Base-by-base conservation (phyloP, 768 basidiomycete species). In the Butyriboletus loyo region DNA sequence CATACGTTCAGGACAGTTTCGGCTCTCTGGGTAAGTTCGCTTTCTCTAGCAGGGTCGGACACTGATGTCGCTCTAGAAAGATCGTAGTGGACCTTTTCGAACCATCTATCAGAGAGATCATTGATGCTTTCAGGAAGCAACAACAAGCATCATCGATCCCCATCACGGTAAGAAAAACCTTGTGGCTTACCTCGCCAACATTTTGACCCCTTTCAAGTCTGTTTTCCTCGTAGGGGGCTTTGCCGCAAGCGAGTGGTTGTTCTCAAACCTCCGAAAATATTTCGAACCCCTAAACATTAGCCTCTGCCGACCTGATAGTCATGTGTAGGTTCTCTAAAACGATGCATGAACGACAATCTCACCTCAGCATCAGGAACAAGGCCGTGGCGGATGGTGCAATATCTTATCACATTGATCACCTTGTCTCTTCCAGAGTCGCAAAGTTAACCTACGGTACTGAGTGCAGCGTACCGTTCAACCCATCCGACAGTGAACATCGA, bases 191-290 rank as follows among this genome's bases (percentile, higher is more conserved):
- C 2, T 7, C 11, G 17, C 21, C 49, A 27, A 30, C 17, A 7
- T 15, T 30, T 13, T 49, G 51, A 49, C 15, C 1, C 35, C 0
- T 19, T 46, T 10, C 19, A 38, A 72, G 70, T 66, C 69, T 11
- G 70, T 79, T 22, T 74, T 81, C 48, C 73, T 85, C 1, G 79
- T 83, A 3, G 80, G 81, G 7, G 80, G 79, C 0, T 82, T 82
- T 61, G 75, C 76, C 10, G 76, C 78, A 1, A 81, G 73, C 52
- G 74, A 77, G 39, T 81, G 74, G 72, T 61, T 83, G 17, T 80
- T 76, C 53, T 55, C 65, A 2, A 67, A 70, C 41, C 72, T 84
- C 2, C 73, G 73, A 36, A 65, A 60, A 46, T 59, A 67, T 6
- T 66, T 84, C 10, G 67, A 67, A 5, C 56, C 67, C 5, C 59